Evolutionary conservation across 441 rosid species (phyloP), one percentile per base, ranked within the genome.

Genomic region (California macrophylla): DNA sequence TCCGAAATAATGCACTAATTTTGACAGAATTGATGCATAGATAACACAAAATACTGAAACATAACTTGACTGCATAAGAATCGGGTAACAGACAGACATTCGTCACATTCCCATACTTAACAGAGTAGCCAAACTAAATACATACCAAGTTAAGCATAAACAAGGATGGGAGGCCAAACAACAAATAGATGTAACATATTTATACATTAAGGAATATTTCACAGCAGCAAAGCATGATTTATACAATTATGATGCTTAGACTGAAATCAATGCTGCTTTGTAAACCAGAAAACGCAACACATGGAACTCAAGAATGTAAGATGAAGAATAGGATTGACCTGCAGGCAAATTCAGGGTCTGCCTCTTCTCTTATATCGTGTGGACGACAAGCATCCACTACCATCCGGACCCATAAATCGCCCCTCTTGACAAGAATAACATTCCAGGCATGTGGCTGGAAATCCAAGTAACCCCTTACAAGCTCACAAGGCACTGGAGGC

Each of bases 401-500:
- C 90, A 94, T 83, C 13, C 94, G 92, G 74, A 86, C 86, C 83
- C 79, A 82, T 52, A 83, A 78, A 77, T 79, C 81, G 64, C 90
- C 92, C 76, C 72, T 84, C 81, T 80, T 84, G 20, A 86, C 73
- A 61, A 82, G 85, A 75, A 94, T 75, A 64, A 79, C 76, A 79
- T 94, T 94, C 98, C 98, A 94, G 18, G 98, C 98, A 85, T 92
- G 98, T 45, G 97, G 97, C 79, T 78, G 71, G 18, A 45, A 45
- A 45, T 45, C 54, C 54, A 45, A 45, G 54, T 45, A 45, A 45
- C 54, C 54, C 54, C 54, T 45, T 45, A 45, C 54, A 84, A 94
- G 93, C 83, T 94, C 98, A 69, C 98, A 91, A 18, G 91, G 97
- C 56, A 91, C 74, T 45, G 97, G 96, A 68, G 97, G 98, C 66